Evolutionary conservation across 495 filamentous ascomycete genomes (phyloP), one percentile per base, ranked within the genome.

Genomic region (Chaetomidium leptoderma): DNA sequence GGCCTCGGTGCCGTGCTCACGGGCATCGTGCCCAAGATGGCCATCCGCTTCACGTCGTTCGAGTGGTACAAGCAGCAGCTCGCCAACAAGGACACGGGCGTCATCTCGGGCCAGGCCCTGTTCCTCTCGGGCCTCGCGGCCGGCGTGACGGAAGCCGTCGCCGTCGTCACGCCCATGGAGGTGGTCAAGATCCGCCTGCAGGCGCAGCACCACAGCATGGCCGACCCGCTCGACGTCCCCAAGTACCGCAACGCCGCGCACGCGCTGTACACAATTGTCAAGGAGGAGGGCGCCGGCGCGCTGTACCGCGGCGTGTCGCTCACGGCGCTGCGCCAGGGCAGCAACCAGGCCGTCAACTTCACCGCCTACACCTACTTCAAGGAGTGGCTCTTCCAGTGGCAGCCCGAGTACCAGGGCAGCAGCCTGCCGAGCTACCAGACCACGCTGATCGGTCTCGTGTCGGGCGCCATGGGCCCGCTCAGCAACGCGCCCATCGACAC

Each of bases 11-110:
- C 93, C 49, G 93, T 99, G 54, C 72, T 97, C 49, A 96, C 92
- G 19, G 93, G 93, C 57, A 99, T 99, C 73, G 86, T 99, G 33
- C 93, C 93, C 14, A 99, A 99, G 77, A 99, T 99, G 93, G 95
- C 93, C 53, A 97, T 97, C 66, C 90, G 93, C 17, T 99, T 99
- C 76, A 96, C 95, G 30, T 93, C 89, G 59, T 99, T 96, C 72
- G 95, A 97, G 75, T 83, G 82, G 63, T 99, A 97, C 72, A 99
- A 97, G 81, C 82, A 86, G 66, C 51, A 87, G 63, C 77, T 97
- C 3, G 86, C 88, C 30, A 76, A 88, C 72, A 63, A 59, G 56
- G 45, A 63, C 59, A 89, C 87, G 8, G 85, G 87, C 16, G 58
- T 68, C 29, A 80, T 97, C 39, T 83, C 80, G 55, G 88, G 90